Evolutionary conservation across 2,329 filamentous ascomycete species (phyloP), one percentile per base, ranked within the genome.

Genomic region (Drechslerella dactyloides): DNA sequence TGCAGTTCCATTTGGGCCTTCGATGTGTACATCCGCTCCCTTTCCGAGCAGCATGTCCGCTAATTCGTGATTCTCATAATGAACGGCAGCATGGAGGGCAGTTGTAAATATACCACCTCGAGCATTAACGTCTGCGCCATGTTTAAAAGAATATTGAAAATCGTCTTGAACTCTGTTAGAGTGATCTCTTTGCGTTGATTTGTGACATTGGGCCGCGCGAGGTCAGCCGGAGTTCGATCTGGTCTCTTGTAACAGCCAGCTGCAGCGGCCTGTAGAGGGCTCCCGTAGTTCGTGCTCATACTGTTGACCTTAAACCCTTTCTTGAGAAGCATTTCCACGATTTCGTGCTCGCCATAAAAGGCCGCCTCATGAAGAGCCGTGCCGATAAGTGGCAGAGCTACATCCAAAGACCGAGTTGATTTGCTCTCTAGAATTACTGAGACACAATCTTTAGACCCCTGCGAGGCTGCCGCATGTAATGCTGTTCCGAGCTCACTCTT

Each of bases 341-440:
- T 37, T 54, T 54, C 51, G 2, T 7, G 13, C 1, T 54, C n/a
- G n/a, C 51, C 51, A 54, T 54, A 54, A 54, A 27, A 54, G 23
- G 51, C 51, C 10, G 51, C 51, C 24, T 30, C 7, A 10, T 54
- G 51, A 27, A 54, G 51, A 1, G 51, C n/a, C 23, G 51, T 54
- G 13, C 51, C 51, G 13, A 54, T 30, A 2, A 2, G 8, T 50
- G n/a, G 44, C 23, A 50, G 19, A 7, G 42, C 27, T 3, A 46
- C 13, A 13, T 46, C 42, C 44, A 33, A 33, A 4, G 27, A 33
- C 27, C 27, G 27, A 8, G 27, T 8, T 33, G 27, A 33, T 33
- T 8, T 8, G 4, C 8, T 33, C 27, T 33, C 8, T 8, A 33
- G 27, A 8, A 33, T 33, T 3, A 33, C 27, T 8, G 27, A 33